phyloP scores from a whole-genome alignment of 257 asterid genomes.

The Plantago ovata region DNA sequence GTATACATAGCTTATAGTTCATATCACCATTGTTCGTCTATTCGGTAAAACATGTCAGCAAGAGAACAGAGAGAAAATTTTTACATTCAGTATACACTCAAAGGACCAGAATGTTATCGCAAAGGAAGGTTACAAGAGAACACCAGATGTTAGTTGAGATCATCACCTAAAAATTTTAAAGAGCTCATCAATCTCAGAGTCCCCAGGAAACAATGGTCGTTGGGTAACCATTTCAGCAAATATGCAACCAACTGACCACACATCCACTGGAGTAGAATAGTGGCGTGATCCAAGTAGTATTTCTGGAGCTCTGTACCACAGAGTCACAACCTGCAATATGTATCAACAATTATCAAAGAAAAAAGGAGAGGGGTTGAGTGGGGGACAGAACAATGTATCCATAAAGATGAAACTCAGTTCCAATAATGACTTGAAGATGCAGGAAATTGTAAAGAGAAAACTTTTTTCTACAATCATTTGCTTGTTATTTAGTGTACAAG shows the following conservation, averaged over 20 bases:
- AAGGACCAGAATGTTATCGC: neutral
- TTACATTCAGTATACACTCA: neutral
- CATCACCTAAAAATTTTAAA: conserved; percentile 78
- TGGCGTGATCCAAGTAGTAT: conserved; percentile 90
- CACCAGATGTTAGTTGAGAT: conserved; percentile 18
- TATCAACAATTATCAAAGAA: conserved; percentile 6
- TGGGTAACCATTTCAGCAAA: conserved; percentile 96
- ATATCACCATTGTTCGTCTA: neutral
- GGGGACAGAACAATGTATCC: neutral
- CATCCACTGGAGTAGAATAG: conserved; percentile 95
- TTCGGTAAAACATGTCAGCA: conserved; percentile 4
- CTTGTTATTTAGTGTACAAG: neutral
- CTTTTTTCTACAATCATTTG: neutral
- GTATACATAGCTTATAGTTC: neutral
- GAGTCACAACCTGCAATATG: conserved; percentile 75
- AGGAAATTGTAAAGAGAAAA: neutral
- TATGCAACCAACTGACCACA: conserved; percentile 98
- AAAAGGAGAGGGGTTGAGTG: no score
- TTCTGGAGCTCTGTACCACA: conserved; percentile 99
- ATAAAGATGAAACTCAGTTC: conserved; percentile 7
- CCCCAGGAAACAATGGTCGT: conserved; percentile 81
- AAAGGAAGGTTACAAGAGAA: conserved; percentile 8
- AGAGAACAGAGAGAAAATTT: neutral
- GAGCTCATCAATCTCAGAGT: conserved; percentile 94
- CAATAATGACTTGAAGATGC: conserved; percentile 1